Percentiles rank a stretch among this genome's conserved stretches.
phyloP scores from a whole-genome alignment of 192 early-diverging fungal genomes.

The Umbelopsis sp. region DNA sequence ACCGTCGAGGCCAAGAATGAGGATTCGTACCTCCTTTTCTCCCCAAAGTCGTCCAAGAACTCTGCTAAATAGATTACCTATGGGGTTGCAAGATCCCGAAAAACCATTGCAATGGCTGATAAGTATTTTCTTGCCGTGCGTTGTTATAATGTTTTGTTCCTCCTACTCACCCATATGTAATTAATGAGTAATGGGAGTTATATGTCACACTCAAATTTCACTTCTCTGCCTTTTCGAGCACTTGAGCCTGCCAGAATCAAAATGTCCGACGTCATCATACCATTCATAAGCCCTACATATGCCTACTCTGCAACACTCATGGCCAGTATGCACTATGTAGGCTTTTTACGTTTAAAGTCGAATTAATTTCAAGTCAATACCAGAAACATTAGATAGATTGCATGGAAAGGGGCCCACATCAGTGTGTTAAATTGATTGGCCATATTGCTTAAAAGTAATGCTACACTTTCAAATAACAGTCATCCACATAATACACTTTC shows the following conservation, averaged over 20 bases:
- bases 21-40: constrained; percentile 92
- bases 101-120: background rate
- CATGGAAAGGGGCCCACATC: too few species aligned
- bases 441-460: too few species aligned
- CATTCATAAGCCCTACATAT: background rate
- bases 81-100: too few species aligned
- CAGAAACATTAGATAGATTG: too few species aligned
- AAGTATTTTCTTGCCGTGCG: background rate
- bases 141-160: background rate
- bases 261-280: constrained; percentile 22
- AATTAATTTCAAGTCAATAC: too few species aligned
- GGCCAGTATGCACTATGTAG: too few species aligned
- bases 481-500: too few species aligned
- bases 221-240: background rate
- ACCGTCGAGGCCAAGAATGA: constrained; percentile 95
- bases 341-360: too few species aligned
- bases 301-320: background rate
- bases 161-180: constrained; percentile 5
- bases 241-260: background rate
- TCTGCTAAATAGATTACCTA: constrained; percentile 77
- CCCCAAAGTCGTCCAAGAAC: constrained; percentile 85
- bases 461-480: too few species aligned
- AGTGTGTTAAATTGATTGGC: too few species aligned
- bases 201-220: background rate
- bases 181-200: background rate